A percentile compares a stretch with the other conserved stretches of the same genome.
Evolutionary conservation across 192 early-diverging fungal genomes (phyloP).

Genomic region (Endogone sp.): DNA sequence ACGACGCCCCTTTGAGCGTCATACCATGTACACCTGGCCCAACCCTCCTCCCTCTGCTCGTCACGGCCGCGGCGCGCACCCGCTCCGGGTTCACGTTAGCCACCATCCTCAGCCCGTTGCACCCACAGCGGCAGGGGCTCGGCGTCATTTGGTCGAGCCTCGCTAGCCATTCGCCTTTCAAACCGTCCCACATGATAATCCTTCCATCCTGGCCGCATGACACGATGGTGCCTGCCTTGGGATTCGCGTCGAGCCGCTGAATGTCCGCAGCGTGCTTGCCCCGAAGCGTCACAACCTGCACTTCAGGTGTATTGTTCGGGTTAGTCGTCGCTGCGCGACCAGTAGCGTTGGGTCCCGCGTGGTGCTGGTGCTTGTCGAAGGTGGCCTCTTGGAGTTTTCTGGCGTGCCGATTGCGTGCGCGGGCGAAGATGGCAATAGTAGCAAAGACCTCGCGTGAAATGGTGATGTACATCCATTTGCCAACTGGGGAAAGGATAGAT

Average conservation of each 20-base stretch:
- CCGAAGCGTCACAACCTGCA: conserved; percentile 14
- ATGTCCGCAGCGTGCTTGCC: conserved; percentile 25
- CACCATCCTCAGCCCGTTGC: background rate
- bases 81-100: background rate
- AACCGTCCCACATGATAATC: conserved; percentile 23
- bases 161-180: conserved; percentile 20
- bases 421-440: background rate
- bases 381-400: background rate
- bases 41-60: background rate
- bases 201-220: conserved; percentile 25
- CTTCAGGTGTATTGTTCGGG: background rate
- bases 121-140: background rate
- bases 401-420: background rate
- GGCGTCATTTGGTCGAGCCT: conserved; percentile 17
- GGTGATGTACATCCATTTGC: conserved; percentile 3
- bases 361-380: background rate
- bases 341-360: background rate
- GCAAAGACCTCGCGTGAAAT: background rate
- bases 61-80: background rate
- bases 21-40: background rate
- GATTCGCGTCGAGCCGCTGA: conserved; percentile 13
- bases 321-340: background rate
- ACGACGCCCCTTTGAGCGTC: background rate
- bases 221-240: conserved; percentile 13
- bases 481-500: background rate